A percentile compares a stretch with the other conserved stretches of the same genome.
Conservation (phyloP, 768 basidiomycete species). For the Mrakia gelida region DNA sequence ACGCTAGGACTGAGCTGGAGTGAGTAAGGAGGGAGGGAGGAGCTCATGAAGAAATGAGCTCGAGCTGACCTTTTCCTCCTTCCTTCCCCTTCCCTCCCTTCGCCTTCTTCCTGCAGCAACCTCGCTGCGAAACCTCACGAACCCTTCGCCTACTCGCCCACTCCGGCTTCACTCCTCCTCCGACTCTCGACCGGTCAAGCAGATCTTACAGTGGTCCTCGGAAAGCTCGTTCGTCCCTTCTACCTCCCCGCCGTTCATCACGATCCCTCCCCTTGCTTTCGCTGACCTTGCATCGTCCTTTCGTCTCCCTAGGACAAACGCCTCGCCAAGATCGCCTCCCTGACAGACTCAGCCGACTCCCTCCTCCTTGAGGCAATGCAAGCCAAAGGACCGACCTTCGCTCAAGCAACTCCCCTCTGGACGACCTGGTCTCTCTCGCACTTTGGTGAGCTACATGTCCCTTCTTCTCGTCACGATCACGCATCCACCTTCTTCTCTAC, state of each 20-base stretch:
- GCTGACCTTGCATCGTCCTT: neutral
- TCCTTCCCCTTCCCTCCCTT: neutral
- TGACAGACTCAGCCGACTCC: neutral
- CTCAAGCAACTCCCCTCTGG: slow-evolving; percentile 19
- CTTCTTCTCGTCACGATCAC: neutral
- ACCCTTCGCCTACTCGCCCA: slow-evolving; percentile 19
- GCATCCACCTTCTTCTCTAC: neutral
- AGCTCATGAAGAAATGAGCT: slow-evolving; percentile 30
- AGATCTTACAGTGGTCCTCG: slow-evolving; percentile 9
- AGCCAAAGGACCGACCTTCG: slow-evolving; percentile 15
- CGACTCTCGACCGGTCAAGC: neutral
- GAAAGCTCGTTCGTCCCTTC: slow-evolving; percentile 16
- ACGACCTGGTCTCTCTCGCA: slow-evolving; percentile 27
- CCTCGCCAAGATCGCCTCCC: slow-evolving; percentile 12
- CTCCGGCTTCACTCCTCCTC: slow-evolving; percentile 16
- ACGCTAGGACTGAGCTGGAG: slow-evolving; percentile 30
- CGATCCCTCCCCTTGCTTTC: neutral
- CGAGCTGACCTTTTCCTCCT: slow-evolving; percentile 10
- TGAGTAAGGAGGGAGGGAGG: slow-evolving; percentile 26
- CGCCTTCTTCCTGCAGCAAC: slow-evolving; percentile 15
- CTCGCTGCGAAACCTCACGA: slow-evolving; percentile 9
- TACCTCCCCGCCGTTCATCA: neutral
- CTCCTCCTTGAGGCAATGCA: slow-evolving; percentile 25
- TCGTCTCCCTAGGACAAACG: slow-evolving; percentile 23
- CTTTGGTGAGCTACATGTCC: slow-evolving; percentile 16